Evolutionary conservation across 192 early-diverging fungal genomes (phyloP).

Genomic region (Oehlia diaphana): DNA sequence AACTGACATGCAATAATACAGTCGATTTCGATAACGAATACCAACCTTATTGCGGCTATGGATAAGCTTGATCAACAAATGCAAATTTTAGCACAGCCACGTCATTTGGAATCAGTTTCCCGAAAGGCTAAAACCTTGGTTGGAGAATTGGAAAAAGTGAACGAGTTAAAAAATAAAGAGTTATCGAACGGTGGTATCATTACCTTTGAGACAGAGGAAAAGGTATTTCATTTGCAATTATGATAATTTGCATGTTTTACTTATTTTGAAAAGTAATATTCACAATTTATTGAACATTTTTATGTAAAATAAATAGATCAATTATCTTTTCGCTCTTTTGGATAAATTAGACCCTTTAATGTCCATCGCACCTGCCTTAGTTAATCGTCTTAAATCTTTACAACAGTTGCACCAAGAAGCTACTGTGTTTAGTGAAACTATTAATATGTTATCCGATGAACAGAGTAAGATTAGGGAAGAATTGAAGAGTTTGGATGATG

Average conservation of each 20-base stretch:
- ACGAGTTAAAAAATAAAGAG: constrained; percentile 61
- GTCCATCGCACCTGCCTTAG: constrained; percentile 74
- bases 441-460: constrained; percentile 70
- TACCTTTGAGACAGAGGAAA: constrained; percentile 42
- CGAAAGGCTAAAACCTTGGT: constrained; percentile 62
- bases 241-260: no score
- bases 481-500: constrained; percentile 60
- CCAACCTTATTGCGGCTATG: constrained; percentile 54
- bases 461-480: constrained; percentile 70
- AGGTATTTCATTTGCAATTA: constrained; percentile 26
- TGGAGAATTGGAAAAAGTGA: constrained; percentile 66
- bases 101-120: constrained; percentile 64
- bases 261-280: no score
- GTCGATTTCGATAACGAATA: constrained; percentile 36
- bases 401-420: constrained; percentile 82
- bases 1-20: constrained; percentile 13
- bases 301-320: constrained; percentile 41
- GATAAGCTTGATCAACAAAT: constrained; percentile 73
- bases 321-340: constrained; percentile 67
- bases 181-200: constrained; percentile 43
- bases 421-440: constrained; percentile 69
- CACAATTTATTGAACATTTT: not conserved
- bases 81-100: constrained; percentile 67
- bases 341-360: constrained; percentile 78
- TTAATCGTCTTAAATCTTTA: constrained; percentile 76